These are phyloP conservation scores for Arctium lappa DNA, from an alignment of 129 eudicot species.

Conservation along the genomic window DNA sequence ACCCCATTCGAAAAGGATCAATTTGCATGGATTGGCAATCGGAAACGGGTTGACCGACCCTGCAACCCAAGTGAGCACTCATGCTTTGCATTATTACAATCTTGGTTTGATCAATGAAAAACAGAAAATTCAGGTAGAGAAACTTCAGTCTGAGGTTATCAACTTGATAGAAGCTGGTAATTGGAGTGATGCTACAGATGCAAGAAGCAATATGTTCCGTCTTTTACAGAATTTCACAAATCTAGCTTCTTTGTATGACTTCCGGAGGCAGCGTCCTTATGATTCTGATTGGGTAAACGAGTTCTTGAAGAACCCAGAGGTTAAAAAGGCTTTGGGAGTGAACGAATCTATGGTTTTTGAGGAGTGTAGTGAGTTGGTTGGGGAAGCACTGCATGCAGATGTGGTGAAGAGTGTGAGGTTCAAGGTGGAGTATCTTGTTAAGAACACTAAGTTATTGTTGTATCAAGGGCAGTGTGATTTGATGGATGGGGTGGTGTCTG, in stretches of 20 bases:
- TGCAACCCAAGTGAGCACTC: slow-evolving; percentile 61
- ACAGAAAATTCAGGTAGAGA: slow-evolving; percentile 58
- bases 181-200: slow-evolving; percentile 70
- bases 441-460: slow-evolving; percentile 55
- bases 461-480: slow-evolving; percentile 90
- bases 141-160: slow-evolving; percentile 45
- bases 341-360: slow-evolving; percentile 52
- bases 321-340: slow-evolving; percentile 58
- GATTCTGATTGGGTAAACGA: slow-evolving; percentile 41
- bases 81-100: slow-evolving; percentile 62
- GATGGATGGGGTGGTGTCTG: slow-evolving; percentile 81
- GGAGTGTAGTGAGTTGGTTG: slow-evolving; percentile 63
- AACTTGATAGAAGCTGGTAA: slow-evolving; percentile 26
- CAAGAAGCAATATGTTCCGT: slow-evolving; percentile 36
- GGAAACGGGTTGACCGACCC: slow-evolving; percentile 91
- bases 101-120: slow-evolving; percentile 71
- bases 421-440: slow-evolving; percentile 80
- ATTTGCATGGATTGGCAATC: slow-evolving; percentile 74
- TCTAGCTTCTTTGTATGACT: slow-evolving; percentile 69
- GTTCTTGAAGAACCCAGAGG: slow-evolving; percentile 45
- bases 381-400: slow-evolving; percentile 46
- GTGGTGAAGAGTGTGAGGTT: slow-evolving; percentile 92
- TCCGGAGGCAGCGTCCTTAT: slow-evolving; percentile 55
- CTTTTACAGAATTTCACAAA: slow-evolving; percentile 56
- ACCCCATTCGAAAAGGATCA: slow-evolving; percentile 36